Evolutionary conservation across 2,329 filamentous ascomycete species (phyloP).

Genomic region (Teratosphaeria destructans): DNA sequence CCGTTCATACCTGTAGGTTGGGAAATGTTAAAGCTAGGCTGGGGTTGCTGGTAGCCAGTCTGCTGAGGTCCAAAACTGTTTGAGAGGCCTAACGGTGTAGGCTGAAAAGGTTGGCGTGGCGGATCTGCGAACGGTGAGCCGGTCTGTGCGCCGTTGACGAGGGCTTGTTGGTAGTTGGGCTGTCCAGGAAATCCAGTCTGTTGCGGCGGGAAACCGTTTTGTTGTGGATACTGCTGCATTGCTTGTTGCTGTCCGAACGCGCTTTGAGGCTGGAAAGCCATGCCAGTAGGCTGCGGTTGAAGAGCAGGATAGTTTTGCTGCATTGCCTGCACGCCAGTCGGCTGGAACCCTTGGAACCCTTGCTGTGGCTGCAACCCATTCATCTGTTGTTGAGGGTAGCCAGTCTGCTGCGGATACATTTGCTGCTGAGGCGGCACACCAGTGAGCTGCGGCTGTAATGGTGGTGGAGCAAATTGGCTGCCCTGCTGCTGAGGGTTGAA

Average conservation of each 20-base stretch:
- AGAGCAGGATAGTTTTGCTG: conserved; percentile 23
- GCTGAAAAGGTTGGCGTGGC: conserved; percentile 33
- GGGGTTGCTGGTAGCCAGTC: conserved; percentile 38
- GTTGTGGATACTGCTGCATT: conserved; percentile 4
- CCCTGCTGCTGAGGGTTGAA: conserved; percentile 48
- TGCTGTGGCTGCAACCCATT: conserved; percentile 18
- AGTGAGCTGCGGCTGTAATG: conserved; percentile 76
- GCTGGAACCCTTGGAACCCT: conserved; percentile 13
- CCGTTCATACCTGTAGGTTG: conserved; percentile 31
- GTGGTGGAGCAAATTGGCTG: conserved; percentile 57
- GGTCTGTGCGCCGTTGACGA: conserved; percentile 36
- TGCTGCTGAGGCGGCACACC: conserved; percentile 40
- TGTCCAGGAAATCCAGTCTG: conserved; percentile 5
- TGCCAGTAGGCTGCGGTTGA: conserved; percentile 53
- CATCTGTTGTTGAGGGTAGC: conserved; percentile 33
- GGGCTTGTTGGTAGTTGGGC: conserved; percentile 39
- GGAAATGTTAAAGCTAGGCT: conserved; percentile 32
- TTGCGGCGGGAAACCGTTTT: conserved; percentile 3
- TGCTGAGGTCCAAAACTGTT: conserved; percentile 26
- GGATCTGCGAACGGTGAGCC: conserved; percentile 48
- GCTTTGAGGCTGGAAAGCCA: conserved; percentile 21
- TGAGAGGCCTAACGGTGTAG: conserved; percentile 16
- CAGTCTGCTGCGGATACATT: conserved; percentile 25
- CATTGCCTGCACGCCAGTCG: conserved; percentile 21
- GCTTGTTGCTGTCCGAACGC: conserved; percentile 4